phyloP scores from a whole-genome alignment of 208 protist genomes.

The Lotmaria passim region DNA sequence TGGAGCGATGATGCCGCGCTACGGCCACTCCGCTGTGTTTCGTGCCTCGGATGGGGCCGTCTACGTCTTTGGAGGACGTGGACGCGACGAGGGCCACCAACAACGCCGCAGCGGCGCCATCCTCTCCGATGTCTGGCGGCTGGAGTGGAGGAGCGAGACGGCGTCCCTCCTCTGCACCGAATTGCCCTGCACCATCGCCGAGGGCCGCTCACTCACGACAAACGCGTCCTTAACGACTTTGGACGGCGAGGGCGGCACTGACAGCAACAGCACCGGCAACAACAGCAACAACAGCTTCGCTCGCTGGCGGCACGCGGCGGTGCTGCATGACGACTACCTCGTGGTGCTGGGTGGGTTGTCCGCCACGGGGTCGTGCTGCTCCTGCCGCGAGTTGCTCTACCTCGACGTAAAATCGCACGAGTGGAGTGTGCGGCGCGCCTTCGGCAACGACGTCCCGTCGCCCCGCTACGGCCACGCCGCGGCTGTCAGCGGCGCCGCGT shows the following conservation, averaged over 20 bases:
- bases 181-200: slow-evolving; percentile 24
- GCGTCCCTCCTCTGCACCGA: slow-evolving; percentile 17
- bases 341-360: slow-evolving; percentile 62
- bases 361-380: slow-evolving; percentile 15
- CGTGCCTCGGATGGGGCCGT: slow-evolving; percentile 38
- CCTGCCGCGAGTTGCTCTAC: slow-evolving; percentile 48
- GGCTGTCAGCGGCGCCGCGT: slow-evolving; percentile 20
- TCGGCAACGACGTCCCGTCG: slow-evolving; percentile 41
- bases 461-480: slow-evolving; percentile 70
- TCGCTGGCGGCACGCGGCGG: slow-evolving; percentile 67
- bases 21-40: slow-evolving; percentile 70
- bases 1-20: slow-evolving; percentile 28
- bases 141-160: slow-evolving; percentile 19
- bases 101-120: slow-evolving; percentile 1
- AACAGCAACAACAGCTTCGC: slow-evolving; percentile 12
- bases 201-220: slow-evolving; percentile 9
- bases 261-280: too few relatives aligned
- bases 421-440: slow-evolving; percentile 47
- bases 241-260: not conserved
- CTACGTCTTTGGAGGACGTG: slow-evolving; percentile 76
- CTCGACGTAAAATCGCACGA: slow-evolving; percentile 49
- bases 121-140: slow-evolving; percentile 44
- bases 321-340: slow-evolving; percentile 65
- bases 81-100: slow-evolving; percentile 8
- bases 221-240: slow-evolving; percentile 2